Evolutionary conservation across 2,329 filamentous ascomycete species (phyloP), one percentile per base, ranked within the genome.

Genomic region (Aspergillus piperis): DNA sequence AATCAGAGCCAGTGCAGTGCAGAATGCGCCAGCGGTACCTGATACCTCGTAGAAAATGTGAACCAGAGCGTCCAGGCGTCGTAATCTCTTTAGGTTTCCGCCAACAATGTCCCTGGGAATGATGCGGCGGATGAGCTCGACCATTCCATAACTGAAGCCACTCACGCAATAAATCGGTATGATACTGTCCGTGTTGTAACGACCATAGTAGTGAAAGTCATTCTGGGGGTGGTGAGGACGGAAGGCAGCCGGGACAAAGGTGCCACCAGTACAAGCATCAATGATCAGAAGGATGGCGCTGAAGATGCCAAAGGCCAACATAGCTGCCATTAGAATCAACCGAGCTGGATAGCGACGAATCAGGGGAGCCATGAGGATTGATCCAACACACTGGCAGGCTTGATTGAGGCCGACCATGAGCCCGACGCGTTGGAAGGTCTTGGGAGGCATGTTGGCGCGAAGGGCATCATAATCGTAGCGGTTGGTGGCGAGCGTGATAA

Each of bases 381-480:
- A 63, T 10, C 63, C 63, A 41, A 64, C 58, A 42, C 63, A 63
- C 38, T 64, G 63, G 44, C 58, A 63, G 15, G 61, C 61, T 38
- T 63, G 63, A 23, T 64, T 64, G 1, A 64, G 57, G 36, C 63
- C 61, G 15, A 61, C 61, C 63, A 64, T 61, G 7, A 64, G 58
- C n/a, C 63, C 63, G 27, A 64, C 63, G n/a, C 63, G 42, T 39
- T 64, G 58, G 17, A 64, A 64, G 4, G 63, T 64, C 54, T 64
- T 64, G 13, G 63, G 56, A 1, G 51, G 23, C 5, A 58, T 63
- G 13, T 54, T 19, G 27, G 56, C 51, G 21, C 53, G 15, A 39
- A 58, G 57, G 23, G 63, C 63, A 58, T 64, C 63, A 38, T 64
- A 61, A 41, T 64, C 63, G 30, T 64, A 64, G 23, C 59, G 58